phyloP scores from a whole-genome alignment of 2,329 filamentous ascomycete genomes.

The Zopfia rhizophila region DNA sequence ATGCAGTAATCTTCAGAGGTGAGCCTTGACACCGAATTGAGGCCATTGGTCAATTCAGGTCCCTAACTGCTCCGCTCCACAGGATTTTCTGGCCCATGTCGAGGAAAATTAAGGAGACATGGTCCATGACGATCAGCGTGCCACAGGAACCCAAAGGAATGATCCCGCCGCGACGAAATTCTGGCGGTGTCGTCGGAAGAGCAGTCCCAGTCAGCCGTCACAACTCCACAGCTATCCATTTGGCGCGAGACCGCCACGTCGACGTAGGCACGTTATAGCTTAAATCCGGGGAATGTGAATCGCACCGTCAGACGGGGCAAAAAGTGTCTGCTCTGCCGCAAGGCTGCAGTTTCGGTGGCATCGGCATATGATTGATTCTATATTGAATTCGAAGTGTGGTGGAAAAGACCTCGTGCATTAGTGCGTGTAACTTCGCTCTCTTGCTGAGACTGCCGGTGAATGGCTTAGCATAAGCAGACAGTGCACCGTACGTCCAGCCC shows the following conservation, averaged over 20 bases:
- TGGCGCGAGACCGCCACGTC: conserved; percentile 43
- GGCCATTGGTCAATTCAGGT: too few relatives aligned
- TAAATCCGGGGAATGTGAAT: conserved; percentile 21
- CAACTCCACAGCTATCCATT: conserved; percentile 21
- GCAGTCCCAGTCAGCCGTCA: conserved; percentile 24
- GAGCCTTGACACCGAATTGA: too few relatives aligned
- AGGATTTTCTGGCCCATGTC: too few relatives aligned
- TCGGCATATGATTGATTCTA: conserved; percentile 27
- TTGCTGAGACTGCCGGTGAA: conserved; percentile 25
- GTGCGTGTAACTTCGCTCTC: conserved; percentile 23
- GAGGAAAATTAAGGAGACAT: too few relatives aligned
- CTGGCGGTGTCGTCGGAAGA: conserved; percentile 4
- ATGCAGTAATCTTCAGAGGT: too few relatives aligned
- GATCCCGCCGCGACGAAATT: conserved; percentile 9
- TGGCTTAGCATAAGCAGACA: conserved; percentile 12
- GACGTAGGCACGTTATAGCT: conserved; percentile 20
- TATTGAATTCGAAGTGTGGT: conserved; percentile 19
- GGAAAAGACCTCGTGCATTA: conserved; percentile 35
- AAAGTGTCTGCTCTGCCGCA: conserved; percentile 23
- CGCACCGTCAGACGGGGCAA: conserved; percentile 30
- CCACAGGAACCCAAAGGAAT: conserved; percentile 8
- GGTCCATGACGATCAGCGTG: conserved; percentile 8
- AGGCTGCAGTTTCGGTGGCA: conserved; percentile 24
- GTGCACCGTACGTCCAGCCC: conserved; percentile 19
- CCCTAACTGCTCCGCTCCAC: too few relatives aligned